Percentiles rank a stretch among this genome's conserved stretches.
Conservation (phyloP, 2,329 filamentous ascomycete genomes). For the Cryphonectria naterciae region DNA sequence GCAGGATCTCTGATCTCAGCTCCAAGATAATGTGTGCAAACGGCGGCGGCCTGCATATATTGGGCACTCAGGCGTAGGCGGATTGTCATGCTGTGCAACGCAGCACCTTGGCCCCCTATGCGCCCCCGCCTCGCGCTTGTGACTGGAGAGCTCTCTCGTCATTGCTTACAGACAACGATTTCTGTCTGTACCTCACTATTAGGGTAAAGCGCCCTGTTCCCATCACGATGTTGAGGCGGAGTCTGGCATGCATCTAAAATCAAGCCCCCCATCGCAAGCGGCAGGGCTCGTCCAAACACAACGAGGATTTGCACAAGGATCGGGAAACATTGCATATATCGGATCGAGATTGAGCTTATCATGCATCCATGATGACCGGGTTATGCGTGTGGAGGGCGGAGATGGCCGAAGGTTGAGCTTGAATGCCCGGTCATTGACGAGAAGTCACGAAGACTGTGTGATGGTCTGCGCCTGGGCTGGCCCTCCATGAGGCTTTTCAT, state of each 20-base stretch:
- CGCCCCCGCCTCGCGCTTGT: neutral
- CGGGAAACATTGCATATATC: slow-evolving; percentile 12
- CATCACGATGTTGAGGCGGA: neutral
- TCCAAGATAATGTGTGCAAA: slow-evolving; percentile 26
- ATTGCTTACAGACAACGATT: neutral
- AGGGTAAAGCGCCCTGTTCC: neutral
- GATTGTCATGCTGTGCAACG: slow-evolving; percentile 25
- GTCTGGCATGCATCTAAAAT: neutral
- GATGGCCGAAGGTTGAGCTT: slow-evolving; percentile 12
- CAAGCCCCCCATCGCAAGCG: neutral
- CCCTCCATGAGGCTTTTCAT: neutral
- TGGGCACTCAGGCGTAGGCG: slow-evolving; percentile 16
- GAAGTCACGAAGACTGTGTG: neutral
- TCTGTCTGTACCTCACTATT: neutral
- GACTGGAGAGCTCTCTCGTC: neutral
- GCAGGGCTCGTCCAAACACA: neutral
- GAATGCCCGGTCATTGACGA: neutral
- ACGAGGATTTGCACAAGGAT: slow-evolving; percentile 11
- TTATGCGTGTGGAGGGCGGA: slow-evolving; percentile 16
- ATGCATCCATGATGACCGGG: neutral
- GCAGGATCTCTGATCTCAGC: slow-evolving; percentile 29
- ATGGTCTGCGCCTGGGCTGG: neutral
- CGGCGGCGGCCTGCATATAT: slow-evolving; percentile 23
- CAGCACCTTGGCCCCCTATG: neutral
- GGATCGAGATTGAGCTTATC: slow-evolving; percentile 10